Evolutionary conservation across 2,329 filamentous ascomycete species (phyloP).

Genomic region (Emericellopsis cladophorae): DNA sequence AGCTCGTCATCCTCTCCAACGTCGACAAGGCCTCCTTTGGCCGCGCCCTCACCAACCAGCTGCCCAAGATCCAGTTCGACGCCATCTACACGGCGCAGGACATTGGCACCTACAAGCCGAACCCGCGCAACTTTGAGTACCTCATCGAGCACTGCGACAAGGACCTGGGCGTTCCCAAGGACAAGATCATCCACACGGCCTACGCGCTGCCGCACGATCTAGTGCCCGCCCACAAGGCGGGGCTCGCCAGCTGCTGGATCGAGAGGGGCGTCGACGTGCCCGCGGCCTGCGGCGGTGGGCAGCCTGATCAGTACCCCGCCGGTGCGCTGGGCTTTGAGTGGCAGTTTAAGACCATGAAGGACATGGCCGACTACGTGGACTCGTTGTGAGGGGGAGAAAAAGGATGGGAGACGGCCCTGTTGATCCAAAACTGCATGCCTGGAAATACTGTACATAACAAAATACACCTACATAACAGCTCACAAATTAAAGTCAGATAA

Average conservation of each 20-base stretch:
- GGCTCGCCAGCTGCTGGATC: slow-evolving; percentile 54
- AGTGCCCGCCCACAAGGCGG: slow-evolving; percentile 46
- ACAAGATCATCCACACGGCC: slow-evolving; percentile 54
- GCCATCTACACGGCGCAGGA: slow-evolving; percentile 57
- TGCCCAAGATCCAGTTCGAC: slow-evolving; percentile 43
- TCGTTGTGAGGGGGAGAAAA: slow-evolving; percentile 1
- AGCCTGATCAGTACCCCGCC: slow-evolving; percentile 16
- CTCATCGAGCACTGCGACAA: slow-evolving; percentile 39
- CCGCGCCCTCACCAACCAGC: slow-evolving; percentile 13
- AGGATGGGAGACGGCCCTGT: too few relatives aligned
- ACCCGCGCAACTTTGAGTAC: slow-evolving; percentile 51
- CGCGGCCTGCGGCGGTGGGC: slow-evolving; percentile 9
- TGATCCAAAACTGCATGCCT: too few relatives aligned
- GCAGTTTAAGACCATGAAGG: slow-evolving; percentile 43
- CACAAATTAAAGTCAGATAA: too few relatives aligned
- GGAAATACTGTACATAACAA: too few relatives aligned
- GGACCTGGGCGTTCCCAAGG: slow-evolving; percentile 37
- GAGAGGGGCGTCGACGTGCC: slow-evolving; percentile 31
- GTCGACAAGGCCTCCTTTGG: slow-evolving; percentile 29
- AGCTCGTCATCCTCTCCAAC: slow-evolving; percentile 49
- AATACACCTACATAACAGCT: too few relatives aligned
- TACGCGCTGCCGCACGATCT: slow-evolving; percentile 57
- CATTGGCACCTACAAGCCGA: slow-evolving; percentile 61
- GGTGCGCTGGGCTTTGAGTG: slow-evolving; percentile 25
- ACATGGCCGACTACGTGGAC: slow-evolving; percentile 47